These are phyloP conservation scores for Candida arabinofermentans DNA, from an alignment of 805 yeast genomes.

Conservation along the genomic window DNA sequence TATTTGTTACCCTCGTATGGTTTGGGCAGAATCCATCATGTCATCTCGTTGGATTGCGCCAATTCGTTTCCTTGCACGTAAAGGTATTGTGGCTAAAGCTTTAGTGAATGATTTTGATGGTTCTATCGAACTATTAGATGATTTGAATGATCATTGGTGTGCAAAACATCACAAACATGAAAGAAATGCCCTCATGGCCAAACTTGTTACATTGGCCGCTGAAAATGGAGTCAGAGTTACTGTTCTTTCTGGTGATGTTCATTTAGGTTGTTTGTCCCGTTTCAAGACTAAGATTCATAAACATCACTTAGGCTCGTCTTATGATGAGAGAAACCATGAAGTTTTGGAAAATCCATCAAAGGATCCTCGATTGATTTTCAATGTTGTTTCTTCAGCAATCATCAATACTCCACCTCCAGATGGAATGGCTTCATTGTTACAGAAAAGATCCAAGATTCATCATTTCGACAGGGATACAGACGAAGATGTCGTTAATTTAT, in stretches of 20 bases:
- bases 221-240: constrained; percentile 67
- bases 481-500: constrained; percentile 79
- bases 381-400: constrained; percentile 86
- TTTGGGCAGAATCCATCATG: constrained; percentile 80
- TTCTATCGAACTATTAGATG: constrained; percentile 85
- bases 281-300: constrained; percentile 53
- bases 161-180: constrained; percentile 81
- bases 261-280: constrained; percentile 79
- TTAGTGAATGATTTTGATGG: constrained; percentile 92
- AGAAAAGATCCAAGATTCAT: constrained; percentile 66
- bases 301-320: constrained; percentile 35
- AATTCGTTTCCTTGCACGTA: constrained; percentile 53
- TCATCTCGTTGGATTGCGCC: constrained; percentile 62
- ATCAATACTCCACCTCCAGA: constrained; percentile 91
- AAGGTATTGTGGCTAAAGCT: constrained; percentile 63
- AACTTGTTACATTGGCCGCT: constrained; percentile 64
- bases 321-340: constrained; percentile 36
- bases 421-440: constrained; percentile 71
- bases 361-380: constrained; percentile 76
- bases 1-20: constrained; percentile 89
- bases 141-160: constrained; percentile 96
- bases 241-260: constrained; percentile 90
- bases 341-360: constrained; percentile 49
- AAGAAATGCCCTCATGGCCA: constrained; percentile 63
- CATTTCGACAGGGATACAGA: constrained; percentile 60